Evolutionary conservation across 2,329 filamentous ascomycete species (phyloP).

Genomic region (Xylariomycetidae sp.): DNA sequence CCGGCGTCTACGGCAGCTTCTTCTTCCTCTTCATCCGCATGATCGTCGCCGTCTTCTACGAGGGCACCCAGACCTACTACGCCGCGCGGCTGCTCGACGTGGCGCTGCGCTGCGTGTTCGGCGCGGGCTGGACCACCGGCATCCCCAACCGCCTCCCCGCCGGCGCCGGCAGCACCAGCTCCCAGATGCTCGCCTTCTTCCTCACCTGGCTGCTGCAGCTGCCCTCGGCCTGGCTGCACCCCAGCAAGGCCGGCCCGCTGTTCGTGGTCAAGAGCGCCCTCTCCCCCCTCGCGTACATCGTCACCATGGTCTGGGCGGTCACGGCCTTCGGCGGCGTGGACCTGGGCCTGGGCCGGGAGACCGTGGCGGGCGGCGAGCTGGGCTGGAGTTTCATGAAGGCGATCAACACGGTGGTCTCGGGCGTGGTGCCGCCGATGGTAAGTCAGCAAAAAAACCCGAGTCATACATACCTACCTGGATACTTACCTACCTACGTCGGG

Average conservation of each 20-base stretch:
- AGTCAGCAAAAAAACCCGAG: too few relatives aligned
- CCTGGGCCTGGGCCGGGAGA: constrained; percentile 9
- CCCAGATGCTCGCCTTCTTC: constrained; percentile 46
- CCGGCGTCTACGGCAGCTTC: constrained; percentile 31
- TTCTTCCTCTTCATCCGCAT: constrained; percentile 31
- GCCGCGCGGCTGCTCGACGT: constrained; percentile 27
- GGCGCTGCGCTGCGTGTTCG: constrained; percentile 32
- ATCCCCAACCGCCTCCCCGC: constrained; percentile 42
- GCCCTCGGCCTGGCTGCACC: constrained; percentile 40
- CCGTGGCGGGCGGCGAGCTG: constrained; percentile 15
- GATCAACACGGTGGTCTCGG: constrained; percentile 35
- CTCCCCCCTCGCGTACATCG: constrained; percentile 35
- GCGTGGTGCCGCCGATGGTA: constrained; percentile 28
- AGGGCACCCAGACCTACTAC: constrained; percentile 30
- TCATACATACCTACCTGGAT: too few relatives aligned
- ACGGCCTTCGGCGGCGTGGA: constrained; percentile 35
- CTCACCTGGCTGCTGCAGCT: constrained; percentile 50
- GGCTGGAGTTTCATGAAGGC: constrained; percentile 34
- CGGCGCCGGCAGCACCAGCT: constrained; percentile 41
- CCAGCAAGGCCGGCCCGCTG: constrained; percentile 40
- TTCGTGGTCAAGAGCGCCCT: constrained; percentile 36
- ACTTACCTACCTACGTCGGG: too few relatives aligned
- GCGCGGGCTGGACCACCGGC: constrained; percentile 28
- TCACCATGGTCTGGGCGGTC: constrained; percentile 45
- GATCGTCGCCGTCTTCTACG: constrained; percentile 33